Conservation (phyloP, 208 protist genomes). For the Herpetomonas samuelpessoai region DNA sequence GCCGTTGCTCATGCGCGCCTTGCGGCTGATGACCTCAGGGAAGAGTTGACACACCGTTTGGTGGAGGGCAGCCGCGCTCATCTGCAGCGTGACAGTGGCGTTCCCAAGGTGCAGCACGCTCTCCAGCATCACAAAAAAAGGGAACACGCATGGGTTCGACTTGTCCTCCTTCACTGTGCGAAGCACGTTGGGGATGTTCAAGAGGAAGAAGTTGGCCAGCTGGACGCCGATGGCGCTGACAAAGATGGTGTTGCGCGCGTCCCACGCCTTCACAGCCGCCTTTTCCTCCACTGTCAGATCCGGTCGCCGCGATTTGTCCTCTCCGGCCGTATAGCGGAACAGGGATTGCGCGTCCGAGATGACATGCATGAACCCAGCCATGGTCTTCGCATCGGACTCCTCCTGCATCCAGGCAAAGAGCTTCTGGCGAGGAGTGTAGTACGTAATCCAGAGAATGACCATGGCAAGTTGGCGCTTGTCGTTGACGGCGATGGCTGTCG, state of each 20-base stretch:
- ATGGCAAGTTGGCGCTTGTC: slow-evolving; percentile 70
- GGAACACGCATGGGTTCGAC: slow-evolving; percentile 48
- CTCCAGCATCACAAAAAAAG: slow-evolving; percentile 86
- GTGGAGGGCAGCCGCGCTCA: slow-evolving; percentile 64
- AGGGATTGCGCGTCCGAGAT: slow-evolving; percentile 64
- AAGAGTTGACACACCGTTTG: slow-evolving; percentile 71
- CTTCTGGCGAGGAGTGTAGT: slow-evolving; percentile 51
- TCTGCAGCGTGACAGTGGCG: slow-evolving; percentile 81
- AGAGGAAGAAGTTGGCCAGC: slow-evolving; percentile 59
- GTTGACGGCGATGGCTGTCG: slow-evolving; percentile 20
- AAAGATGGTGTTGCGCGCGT: slow-evolving; percentile 74
- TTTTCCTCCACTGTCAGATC: slow-evolving; percentile 9
- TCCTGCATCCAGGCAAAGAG: slow-evolving; percentile 50
- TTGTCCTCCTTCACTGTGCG: slow-evolving; percentile 58
- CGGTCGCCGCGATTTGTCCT: slow-evolving; percentile 20
- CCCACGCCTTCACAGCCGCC: slow-evolving; percentile 41
- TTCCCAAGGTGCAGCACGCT: slow-evolving; percentile 66
- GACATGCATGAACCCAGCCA: slow-evolving; percentile 71
- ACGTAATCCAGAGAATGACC: slow-evolving; percentile 75
- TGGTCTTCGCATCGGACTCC: slow-evolving; percentile 38
- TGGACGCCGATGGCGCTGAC: slow-evolving; percentile 65
- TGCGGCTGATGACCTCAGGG: slow-evolving; percentile 77
- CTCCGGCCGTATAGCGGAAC: slow-evolving; percentile 63
- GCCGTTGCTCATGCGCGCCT: slow-evolving; percentile 68
- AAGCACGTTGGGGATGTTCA: slow-evolving; percentile 49